These are phyloP conservation scores for Venturia effusa DNA, from an alignment of 2,329 filamentous ascomycete species.

Conservation along the genomic window DNA sequence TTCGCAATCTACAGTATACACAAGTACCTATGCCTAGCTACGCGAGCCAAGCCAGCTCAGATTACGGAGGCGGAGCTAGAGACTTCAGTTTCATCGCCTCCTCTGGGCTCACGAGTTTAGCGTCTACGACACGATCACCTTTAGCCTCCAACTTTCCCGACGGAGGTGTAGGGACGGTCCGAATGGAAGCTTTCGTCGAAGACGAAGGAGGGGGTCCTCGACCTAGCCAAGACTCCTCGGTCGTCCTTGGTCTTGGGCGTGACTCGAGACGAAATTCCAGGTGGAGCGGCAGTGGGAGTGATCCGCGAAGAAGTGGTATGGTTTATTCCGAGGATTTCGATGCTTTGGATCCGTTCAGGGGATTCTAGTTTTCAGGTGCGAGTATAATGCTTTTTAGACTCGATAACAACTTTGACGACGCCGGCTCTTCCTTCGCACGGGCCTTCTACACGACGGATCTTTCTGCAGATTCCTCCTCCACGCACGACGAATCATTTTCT, in stretches of 20 bases:
- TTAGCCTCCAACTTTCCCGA: slow-evolving; percentile 60
- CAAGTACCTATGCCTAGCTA: slow-evolving; percentile 5
- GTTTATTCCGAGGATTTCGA: slow-evolving; percentile 23
- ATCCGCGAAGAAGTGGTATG: slow-evolving; percentile 12
- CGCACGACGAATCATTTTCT: not conserved
- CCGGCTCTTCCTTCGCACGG: not conserved
- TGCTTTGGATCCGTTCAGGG: slow-evolving; percentile 31
- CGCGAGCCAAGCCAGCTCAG: slow-evolving; percentile 18
- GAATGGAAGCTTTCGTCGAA: slow-evolving; percentile 95
- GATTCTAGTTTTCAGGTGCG: slow-evolving; percentile 17
- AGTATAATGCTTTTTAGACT: not conserved
- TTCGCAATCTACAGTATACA: not conserved
- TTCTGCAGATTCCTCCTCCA: not conserved
- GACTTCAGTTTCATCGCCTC: slow-evolving; percentile 19
- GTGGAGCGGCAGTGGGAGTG: slow-evolving; percentile 19
- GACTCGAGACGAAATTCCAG: slow-evolving; percentile 9
- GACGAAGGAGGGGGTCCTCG: slow-evolving; percentile 15
- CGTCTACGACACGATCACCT: slow-evolving; percentile 35
- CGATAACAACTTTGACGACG: not conserved
- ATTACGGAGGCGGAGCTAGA: slow-evolving; percentile 16
- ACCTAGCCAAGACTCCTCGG: slow-evolving; percentile 3
- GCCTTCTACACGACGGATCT: not conserved
- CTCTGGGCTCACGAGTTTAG: slow-evolving; percentile 35
- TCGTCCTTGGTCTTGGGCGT: not conserved
- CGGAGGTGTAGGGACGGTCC: slow-evolving; percentile 68